Conservation (phyloP, 352 stramenopile species). For the Plasmopara halstedii region DNA sequence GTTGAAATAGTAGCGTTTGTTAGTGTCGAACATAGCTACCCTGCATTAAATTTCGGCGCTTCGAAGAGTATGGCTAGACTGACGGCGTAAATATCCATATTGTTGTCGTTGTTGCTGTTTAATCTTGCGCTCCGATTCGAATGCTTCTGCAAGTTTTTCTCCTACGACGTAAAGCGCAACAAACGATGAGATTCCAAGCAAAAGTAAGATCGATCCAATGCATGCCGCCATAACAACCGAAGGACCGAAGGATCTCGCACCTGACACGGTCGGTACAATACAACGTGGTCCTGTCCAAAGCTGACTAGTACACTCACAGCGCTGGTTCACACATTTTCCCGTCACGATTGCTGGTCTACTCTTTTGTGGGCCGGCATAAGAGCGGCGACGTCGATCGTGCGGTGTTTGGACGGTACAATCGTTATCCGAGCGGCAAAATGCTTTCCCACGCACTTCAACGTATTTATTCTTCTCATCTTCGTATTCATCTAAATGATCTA, state of each 20-base stretch:
- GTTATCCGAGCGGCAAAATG: constrained; percentile 40
- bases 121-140: constrained; percentile 13
- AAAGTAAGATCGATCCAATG: constrained; percentile 11
- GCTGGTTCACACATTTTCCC: constrained; percentile 32
- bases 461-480: constrained; percentile 50
- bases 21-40: no score
- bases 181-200: constrained; percentile 10
- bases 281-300: constrained; percentile 46
- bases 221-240: constrained; percentile 12
- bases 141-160: constrained; percentile 12
- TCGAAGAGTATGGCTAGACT: constrained; percentile 17
- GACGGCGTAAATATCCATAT: constrained; percentile 13
- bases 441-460: constrained; percentile 51
- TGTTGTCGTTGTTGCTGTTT: constrained; percentile 25
- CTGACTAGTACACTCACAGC: constrained; percentile 28
- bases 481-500: constrained; percentile 71
- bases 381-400: neutral
- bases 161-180: constrained; percentile 7
- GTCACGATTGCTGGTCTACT: constrained; percentile 10
- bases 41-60: no score
- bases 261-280: constrained; percentile 18
- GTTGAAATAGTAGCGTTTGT: no score
- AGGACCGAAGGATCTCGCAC: constrained; percentile 16
- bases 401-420: constrained; percentile 48
- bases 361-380: neutral